These are phyloP conservation scores for Pythium aphanidermatum DNA, from an alignment of 352 stramenopile species.

Conservation along the genomic window DNA sequence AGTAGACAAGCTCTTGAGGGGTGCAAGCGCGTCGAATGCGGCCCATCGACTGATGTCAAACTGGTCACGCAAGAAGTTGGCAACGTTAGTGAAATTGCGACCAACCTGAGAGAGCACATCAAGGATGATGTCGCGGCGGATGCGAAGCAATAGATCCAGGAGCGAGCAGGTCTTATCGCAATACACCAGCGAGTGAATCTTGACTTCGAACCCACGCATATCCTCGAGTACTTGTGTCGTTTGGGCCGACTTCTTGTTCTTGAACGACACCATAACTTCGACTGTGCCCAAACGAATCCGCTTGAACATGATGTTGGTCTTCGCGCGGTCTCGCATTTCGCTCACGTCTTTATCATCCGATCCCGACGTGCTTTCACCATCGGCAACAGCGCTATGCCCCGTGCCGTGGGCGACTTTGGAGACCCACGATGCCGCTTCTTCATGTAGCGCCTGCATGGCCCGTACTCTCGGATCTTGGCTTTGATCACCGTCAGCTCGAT, in stretches of 20 bases:
- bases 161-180: conserved; percentile 83
- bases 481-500: conserved; percentile 12
- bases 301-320: conserved; percentile 71
- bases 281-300: conserved; percentile 71
- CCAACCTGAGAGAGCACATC: conserved; percentile 81
- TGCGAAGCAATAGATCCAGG: conserved; percentile 58
- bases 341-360: conserved; percentile 18
- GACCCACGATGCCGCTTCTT: conserved; percentile 41
- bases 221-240: conserved; percentile 64
- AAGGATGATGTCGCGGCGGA: conserved; percentile 74
- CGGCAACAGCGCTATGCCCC: background rate
- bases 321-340: conserved; percentile 38
- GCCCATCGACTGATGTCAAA: conserved; percentile 68
- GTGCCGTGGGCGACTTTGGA: conserved; percentile 16
- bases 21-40: conserved; percentile 56
- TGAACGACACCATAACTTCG: conserved; percentile 76
- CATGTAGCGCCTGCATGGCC: conserved; percentile 27
- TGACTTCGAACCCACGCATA: conserved; percentile 81
- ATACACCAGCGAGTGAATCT: conserved; percentile 82
- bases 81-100: conserved; percentile 84
- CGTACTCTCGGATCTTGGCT: conserved; percentile 6
- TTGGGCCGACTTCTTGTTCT: conserved; percentile 49
- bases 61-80: conserved; percentile 73
- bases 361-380: background rate
- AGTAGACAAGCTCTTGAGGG: conserved; percentile 43